Evolutionary conservation across 306 rosid species (phyloP).

Genomic region (Parietaria judaica): DNA sequence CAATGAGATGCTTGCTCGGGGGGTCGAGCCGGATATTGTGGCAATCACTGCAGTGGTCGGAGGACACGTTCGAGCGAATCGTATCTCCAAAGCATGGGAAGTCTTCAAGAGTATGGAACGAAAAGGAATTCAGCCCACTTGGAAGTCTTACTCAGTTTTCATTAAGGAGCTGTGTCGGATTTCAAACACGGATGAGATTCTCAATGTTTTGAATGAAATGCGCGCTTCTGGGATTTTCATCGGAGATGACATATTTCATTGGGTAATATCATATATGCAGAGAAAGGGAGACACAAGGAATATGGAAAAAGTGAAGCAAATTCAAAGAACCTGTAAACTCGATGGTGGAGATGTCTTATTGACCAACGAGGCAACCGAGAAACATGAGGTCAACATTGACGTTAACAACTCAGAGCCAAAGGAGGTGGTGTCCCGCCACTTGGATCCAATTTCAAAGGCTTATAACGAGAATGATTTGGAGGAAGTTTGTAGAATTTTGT

Average conservation of each 20-base stretch:
- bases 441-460: constrained; percentile 27
- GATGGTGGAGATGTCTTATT: constrained; percentile 27
- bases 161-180: constrained; percentile 73
- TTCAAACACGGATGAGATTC: constrained; percentile 59
- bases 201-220: constrained; percentile 62
- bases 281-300: constrained; percentile 39
- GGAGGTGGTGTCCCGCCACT: constrained; percentile 13
- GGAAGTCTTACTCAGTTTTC: constrained; percentile 56
- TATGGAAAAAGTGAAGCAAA: constrained; percentile 50
- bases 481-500: constrained; percentile 40
- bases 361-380: constrained; percentile 17
- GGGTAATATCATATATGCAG: constrained; percentile 47
- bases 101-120: constrained; percentile 49
- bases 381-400: constrained; percentile 22
- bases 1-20: constrained; percentile 65
- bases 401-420: constrained; percentile 23
- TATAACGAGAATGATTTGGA: constrained; percentile 41
- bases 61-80: constrained; percentile 55
- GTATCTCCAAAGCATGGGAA: constrained; percentile 57
- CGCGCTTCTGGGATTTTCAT: constrained; percentile 38
- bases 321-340: constrained; percentile 33
- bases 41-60: constrained; percentile 77
- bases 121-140: constrained; percentile 49
- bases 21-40: constrained; percentile 52
- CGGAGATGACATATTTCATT: constrained; percentile 37